Evolutionary conservation across 768 basidiomycete species (phyloP), one percentile per base, ranked within the genome.

Genomic region (Hygrocybe coccinea): DNA sequence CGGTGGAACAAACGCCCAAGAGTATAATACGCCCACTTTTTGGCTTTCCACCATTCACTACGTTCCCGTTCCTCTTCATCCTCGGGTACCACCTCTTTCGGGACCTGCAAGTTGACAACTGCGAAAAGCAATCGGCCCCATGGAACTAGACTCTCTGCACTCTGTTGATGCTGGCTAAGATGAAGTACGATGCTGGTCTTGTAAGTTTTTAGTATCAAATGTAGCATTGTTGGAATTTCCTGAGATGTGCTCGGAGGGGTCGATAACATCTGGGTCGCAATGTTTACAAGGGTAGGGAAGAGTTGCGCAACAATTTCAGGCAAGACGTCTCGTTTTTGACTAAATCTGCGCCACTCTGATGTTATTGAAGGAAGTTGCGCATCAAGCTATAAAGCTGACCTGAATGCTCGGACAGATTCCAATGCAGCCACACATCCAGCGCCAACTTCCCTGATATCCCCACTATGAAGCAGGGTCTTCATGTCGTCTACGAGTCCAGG

Each of bases 11-110:
- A 73, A 21, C 85, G 76, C 35, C 88, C 87, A 7, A 95, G 74
- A 36, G 83, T 83, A n/a, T 79, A 82, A 65, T 86, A 93, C 1
- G 92, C 89, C 93, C 92, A 95, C 66, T 95, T 95, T 74, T 95
- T 95, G 8, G 87, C 80, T 66, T 86, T 87, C 88, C 91, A 91
- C 92, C 93, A 95, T 62, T 90, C 87, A 45, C 77, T 81, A 46
- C 76, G 77, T 72, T 93, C 90, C 35, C 88, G 76, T 14, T 87
- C 87, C 5, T 91, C 87, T 58, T 84, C 80, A 55, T 89, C 83
- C 25, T 78, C 81, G 1, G 89, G 86, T 0, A 91, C 79, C 19
- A 76, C 79, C 2, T 83, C 81, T 51, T 74, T 71, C 0, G 87
- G 88, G 25, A 93, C 74, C 55, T 78, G 75, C 41, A 91, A 70